Percentiles rank a stretch among this genome's conserved stretches.
These are phyloP conservation scores for Leccinum subrobustum DNA, from an alignment of 1,284 basidiomycete genomes.

Conservation along the genomic window DNA sequence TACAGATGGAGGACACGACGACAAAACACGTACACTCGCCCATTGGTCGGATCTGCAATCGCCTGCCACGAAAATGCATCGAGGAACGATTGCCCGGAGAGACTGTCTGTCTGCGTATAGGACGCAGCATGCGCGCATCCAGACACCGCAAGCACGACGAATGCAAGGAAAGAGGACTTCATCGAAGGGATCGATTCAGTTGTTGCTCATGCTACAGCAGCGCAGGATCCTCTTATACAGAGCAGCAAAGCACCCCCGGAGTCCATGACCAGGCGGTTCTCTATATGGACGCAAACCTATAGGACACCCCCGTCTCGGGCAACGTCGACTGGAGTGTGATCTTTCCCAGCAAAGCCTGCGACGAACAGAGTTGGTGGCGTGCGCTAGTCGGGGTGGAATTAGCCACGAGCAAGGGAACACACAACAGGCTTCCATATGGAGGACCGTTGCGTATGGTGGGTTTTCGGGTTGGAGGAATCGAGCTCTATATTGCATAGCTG, in stretches of 20 bases:
- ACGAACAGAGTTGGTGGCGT: not conserved
- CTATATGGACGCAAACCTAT: not conserved
- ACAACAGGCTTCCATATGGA: not conserved
- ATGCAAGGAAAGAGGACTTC: conserved; percentile 7
- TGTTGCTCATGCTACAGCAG: not conserved
- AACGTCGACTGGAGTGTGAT: not conserved
- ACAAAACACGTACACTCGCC: conserved; percentile 40
- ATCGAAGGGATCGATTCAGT: conserved; percentile 3
- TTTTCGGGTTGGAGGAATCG: not conserved
- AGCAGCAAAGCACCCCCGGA: not conserved
- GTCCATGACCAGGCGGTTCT: not conserved
- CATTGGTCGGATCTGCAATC: conserved; percentile 46
- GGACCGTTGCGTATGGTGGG: not conserved
- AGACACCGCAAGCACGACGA: conserved; percentile 11
- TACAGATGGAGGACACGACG: not conserved
- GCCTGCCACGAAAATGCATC: conserved; percentile 42
- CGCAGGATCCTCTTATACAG: conserved; percentile 13
- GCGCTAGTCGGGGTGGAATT: not conserved
- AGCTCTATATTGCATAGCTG: not conserved
- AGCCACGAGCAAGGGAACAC: not conserved
- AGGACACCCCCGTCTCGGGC: not conserved
- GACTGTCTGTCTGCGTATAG: conserved; percentile 38
- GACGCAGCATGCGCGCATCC: conserved; percentile 21
- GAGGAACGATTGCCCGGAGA: conserved; percentile 44
- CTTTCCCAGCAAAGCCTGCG: conserved; percentile 8